A percentile compares a stretch with the other conserved stretches of the same genome.
phyloP scores from a whole-genome alignment of 2,329 filamentous ascomycete genomes.

The Parafenestella ontariensis region DNA sequence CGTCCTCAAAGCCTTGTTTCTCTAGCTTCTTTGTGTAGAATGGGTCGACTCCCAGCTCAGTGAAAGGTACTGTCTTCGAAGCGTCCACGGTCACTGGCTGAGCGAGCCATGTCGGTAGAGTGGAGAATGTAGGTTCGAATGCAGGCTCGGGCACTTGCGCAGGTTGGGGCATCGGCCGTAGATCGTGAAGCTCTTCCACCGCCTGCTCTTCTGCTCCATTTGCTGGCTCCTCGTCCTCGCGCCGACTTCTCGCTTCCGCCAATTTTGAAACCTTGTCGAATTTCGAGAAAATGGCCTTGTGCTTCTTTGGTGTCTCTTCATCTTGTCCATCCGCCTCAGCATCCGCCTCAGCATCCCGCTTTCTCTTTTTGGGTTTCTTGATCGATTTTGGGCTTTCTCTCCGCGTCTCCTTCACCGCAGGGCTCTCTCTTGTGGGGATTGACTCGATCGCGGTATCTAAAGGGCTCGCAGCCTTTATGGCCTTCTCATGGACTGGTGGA shows the following conservation, averaged over 20 bases:
- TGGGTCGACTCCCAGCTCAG: conserved; percentile 67
- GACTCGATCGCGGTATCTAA: neutral
- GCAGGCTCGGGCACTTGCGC: conserved; percentile 64
- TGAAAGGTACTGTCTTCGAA: conserved; percentile 67
- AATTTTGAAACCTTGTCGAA: conserved; percentile 52
- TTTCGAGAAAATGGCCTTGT: conserved; percentile 53
- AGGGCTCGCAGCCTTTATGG: conserved; percentile 3
- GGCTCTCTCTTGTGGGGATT: conserved; percentile 32
- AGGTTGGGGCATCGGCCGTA: conserved; percentile 84
- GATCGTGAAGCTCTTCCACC: conserved; percentile 66
- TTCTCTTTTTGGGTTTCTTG: conserved; percentile 47
- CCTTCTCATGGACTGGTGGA: neutral
- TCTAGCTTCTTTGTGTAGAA: conserved; percentile 69
- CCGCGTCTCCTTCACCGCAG: conserved; percentile 11
- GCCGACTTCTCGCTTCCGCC: conserved; percentile 27
- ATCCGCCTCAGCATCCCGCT: conserved; percentile 35
- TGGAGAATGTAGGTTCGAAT: conserved; percentile 73
- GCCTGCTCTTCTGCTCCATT: conserved; percentile 45
- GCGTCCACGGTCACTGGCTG: conserved; percentile 74
- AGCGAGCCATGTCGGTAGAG: conserved; percentile 81
- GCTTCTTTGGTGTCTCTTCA: conserved; percentile 44
- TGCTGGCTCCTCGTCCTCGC: conserved; percentile 21
- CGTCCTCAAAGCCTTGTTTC: conserved; percentile 71
- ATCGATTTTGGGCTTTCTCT: conserved; percentile 18
- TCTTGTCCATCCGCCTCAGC: conserved; percentile 28